Percentiles rank a stretch among this genome's conserved stretches.
phyloP scores from a whole-genome alignment of 1,139 yeast genomes.

The Geotrichum citri-aurantii region DNA sequence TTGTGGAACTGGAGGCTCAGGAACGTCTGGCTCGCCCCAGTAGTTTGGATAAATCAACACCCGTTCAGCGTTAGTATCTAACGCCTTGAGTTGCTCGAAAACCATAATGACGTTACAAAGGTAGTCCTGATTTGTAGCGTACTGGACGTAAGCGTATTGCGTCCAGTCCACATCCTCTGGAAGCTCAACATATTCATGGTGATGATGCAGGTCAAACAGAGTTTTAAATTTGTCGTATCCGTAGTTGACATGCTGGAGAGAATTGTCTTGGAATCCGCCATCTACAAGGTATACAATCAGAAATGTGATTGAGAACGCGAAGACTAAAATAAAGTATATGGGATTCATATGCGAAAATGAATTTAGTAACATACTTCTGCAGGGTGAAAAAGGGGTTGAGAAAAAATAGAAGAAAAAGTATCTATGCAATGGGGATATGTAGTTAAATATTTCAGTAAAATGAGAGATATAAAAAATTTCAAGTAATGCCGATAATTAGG shows the following conservation, averaged over 20 bases:
- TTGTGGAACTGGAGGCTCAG: neutral
- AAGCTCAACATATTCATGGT: neutral
- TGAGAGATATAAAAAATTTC: neutral
- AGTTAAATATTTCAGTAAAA: neutral
- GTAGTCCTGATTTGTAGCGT: constrained; percentile 43
- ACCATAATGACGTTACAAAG: constrained; percentile 43
- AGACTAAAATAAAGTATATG: neutral
- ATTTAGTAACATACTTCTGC: neutral
- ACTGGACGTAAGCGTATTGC: constrained; percentile 43
- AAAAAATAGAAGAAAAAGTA: neutral
- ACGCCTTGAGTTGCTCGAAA: constrained; percentile 35
- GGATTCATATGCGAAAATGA: constrained; percentile 6
- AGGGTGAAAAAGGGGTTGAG: neutral
- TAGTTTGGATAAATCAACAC: constrained; percentile 32
- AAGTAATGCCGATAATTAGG: neutral
- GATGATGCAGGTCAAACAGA: neutral
- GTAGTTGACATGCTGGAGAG: constrained; percentile 1
- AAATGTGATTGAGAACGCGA: constrained; percentile 6
- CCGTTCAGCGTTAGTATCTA: constrained; percentile 40
- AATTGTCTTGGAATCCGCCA: constrained; percentile 11
- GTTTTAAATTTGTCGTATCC: constrained; percentile 1
- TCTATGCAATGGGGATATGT: neutral
- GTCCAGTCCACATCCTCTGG: constrained; percentile 15
- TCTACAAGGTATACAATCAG: constrained; percentile 6
- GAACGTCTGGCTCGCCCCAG: constrained; percentile 18